These are phyloP conservation scores for Mucor saturninus DNA, from an alignment of 371 early-diverging fungal species.

Conservation along the genomic window DNA sequence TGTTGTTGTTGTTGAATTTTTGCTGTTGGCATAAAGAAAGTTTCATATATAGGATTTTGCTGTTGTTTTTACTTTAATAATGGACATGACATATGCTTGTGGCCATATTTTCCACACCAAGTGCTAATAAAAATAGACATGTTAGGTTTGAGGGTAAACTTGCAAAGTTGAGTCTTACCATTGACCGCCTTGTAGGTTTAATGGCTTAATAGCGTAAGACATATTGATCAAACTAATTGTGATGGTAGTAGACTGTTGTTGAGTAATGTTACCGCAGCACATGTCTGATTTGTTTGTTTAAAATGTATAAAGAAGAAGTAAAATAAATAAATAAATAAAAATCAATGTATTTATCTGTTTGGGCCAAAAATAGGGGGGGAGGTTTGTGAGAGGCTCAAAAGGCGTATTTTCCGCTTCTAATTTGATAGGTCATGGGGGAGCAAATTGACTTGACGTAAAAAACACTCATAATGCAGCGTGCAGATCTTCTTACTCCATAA, in stretches of 20 bases:
- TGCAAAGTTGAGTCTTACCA: slow-evolving; percentile 34
- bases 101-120: slow-evolving; percentile 38
- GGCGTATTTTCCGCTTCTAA: no score
- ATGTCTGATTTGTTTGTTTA: background rate
- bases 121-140: slow-evolving; percentile 11
- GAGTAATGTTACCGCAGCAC: background rate
- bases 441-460: no score
- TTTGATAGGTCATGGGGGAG: no score
- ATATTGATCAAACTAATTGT: slow-evolving; percentile 4
- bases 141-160: slow-evolving; percentile 30
- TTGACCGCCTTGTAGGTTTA: slow-evolving; percentile 31
- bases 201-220: slow-evolving; percentile 20
- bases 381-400: no score
- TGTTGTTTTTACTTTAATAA: slow-evolving; percentile 30
- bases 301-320: background rate
- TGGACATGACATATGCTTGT: slow-evolving; percentile 15
- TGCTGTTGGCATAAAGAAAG: background rate
- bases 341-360: background rate
- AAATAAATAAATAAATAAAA: background rate
- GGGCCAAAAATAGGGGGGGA: no score
- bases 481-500: no score
- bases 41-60: background rate
- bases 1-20: background rate
- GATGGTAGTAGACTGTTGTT: background rate
- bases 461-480: no score